These are phyloP conservation scores for Colletotrichum zoysiae DNA, from an alignment of 2,329 filamentous ascomycete species.

Conservation along the genomic window DNA sequence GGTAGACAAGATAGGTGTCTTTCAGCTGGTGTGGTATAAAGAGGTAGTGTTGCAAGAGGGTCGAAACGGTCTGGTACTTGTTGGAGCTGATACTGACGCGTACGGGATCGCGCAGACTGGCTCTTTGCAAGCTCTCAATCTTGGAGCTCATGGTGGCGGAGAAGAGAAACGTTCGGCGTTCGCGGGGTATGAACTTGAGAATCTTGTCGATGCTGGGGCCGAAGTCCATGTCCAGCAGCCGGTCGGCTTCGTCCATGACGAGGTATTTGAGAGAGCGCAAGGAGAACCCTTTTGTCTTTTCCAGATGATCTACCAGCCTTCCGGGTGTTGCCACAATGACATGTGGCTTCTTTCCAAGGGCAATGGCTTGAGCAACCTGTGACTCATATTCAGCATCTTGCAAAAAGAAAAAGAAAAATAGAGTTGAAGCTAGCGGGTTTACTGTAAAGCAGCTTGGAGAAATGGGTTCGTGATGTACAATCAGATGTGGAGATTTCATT, in stretches of 20 bases:
- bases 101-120: slow-evolving; percentile 86
- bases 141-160: slow-evolving; percentile 95
- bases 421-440: background rate
- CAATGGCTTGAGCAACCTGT: slow-evolving; percentile 85
- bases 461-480: background rate
- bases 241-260: slow-evolving; percentile 95
- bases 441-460: background rate
- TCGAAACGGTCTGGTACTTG: slow-evolving; percentile 93
- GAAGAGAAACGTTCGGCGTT: slow-evolving; percentile 87
- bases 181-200: slow-evolving; percentile 85
- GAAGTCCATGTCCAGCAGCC: slow-evolving; percentile 93
- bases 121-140: slow-evolving; percentile 91
- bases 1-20: slow-evolving; percentile 88
- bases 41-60: slow-evolving; percentile 86
- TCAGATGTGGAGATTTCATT: background rate
- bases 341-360: slow-evolving; percentile 95
- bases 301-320: slow-evolving; percentile 77
- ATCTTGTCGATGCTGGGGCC: slow-evolving; percentile 94
- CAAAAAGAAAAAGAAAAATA: no score
- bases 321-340: slow-evolving; percentile 78
- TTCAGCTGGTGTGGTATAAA: slow-evolving; percentile 91
- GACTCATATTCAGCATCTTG: background rate
- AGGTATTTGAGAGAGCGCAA: slow-evolving; percentile 85
- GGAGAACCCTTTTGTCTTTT: slow-evolving; percentile 97
- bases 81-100: slow-evolving; percentile 84